Evolutionary conservation across 1,139 yeast species (phyloP), one percentile per base, ranked within the genome.

Genomic region (Citeromyces hawaiiensis): DNA sequence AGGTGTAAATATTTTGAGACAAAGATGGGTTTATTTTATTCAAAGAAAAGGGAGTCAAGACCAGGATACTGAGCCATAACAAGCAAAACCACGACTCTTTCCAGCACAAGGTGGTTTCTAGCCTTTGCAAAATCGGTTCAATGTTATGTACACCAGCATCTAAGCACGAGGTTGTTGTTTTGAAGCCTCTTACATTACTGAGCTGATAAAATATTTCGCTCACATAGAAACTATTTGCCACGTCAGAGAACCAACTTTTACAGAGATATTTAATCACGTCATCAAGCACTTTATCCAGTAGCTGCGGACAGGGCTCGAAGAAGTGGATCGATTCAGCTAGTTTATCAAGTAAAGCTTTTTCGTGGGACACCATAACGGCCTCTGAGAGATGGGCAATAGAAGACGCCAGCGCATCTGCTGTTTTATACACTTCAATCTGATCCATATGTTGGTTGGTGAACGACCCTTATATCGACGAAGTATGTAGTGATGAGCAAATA

Each of bases 61-160:
- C 70, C 15, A 86, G 59, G 23, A 79, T 73, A 1, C 82, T 69
- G 13, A 85, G 61, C 95, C 96, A 87, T 6, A 83, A 60, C n/a
- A 86, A 57, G 36, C 77, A 54, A 3, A 78, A 55, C 48, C 74
- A 83, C 9, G 66, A 54, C 38, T 71, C 71, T 46, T 74, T 63
- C 93, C 95, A 70, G 9, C 44, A 34, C 8, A 16, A 21, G 18
- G 13, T n/a, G 1, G 40, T 11, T 6, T 39, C 37, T 10, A 60
- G 43, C 38, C 56, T 44, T 4, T 48, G 38, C 25, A 71, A 41
- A 2, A 76, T 51, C 5, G 47, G 45, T 0, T 65, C 64, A 8
- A 82, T 55, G 34, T 72, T 52, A 44, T 65, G 60, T 1, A 81
- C 72, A 41, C 81, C 79, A 35, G 80, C 72, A 2, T 78, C 68